phyloP scores from a whole-genome alignment of 768 basidiomycete genomes.

The Leccinum variicolor region DNA sequence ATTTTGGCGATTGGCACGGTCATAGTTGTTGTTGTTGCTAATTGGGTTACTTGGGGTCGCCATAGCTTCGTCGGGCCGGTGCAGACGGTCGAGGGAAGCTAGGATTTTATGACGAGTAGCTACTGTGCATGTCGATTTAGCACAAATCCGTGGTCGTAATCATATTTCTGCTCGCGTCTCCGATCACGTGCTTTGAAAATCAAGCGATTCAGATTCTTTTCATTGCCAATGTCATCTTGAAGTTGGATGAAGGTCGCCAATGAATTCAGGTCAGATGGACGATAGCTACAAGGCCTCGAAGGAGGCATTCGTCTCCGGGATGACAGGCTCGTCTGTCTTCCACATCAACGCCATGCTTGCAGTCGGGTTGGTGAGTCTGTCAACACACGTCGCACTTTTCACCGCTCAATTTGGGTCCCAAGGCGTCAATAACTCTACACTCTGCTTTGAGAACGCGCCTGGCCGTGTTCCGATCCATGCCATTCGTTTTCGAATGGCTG shows the following conservation, averaged over 20 bases:
- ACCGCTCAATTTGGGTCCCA: constrained; percentile 19
- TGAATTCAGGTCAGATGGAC: constrained; percentile 13
- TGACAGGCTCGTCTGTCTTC: constrained; percentile 63
- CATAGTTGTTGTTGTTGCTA: constrained; percentile 40
- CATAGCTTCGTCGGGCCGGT: constrained; percentile 44
- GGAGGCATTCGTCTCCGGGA: constrained; percentile 77
- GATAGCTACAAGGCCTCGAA: constrained; percentile 68
- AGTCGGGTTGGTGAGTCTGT: constrained; percentile 55
- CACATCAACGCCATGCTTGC: constrained; percentile 69
- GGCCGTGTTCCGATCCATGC: constrained; percentile 33
- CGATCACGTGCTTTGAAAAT: constrained; percentile 5
- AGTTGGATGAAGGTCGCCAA: background rate
- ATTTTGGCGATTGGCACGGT: constrained; percentile 50
- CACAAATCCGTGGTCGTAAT: background rate
- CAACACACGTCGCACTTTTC: background rate
- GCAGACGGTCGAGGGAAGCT: constrained; percentile 27
- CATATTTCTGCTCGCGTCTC: background rate
- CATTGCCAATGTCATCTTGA: background rate
- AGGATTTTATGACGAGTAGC: background rate
- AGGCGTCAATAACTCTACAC: constrained; percentile 76
- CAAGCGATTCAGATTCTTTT: background rate
- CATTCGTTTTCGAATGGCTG: constrained; percentile 52
- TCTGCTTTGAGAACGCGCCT: constrained; percentile 53
- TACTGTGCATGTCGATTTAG: background rate
- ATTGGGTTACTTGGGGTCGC: constrained; percentile 49